Evolutionary conservation across 2,329 filamentous ascomycete genomes (phyloP), one percentile per base, ranked within the genome.

Genomic region (Calonectria ilicicola): DNA sequence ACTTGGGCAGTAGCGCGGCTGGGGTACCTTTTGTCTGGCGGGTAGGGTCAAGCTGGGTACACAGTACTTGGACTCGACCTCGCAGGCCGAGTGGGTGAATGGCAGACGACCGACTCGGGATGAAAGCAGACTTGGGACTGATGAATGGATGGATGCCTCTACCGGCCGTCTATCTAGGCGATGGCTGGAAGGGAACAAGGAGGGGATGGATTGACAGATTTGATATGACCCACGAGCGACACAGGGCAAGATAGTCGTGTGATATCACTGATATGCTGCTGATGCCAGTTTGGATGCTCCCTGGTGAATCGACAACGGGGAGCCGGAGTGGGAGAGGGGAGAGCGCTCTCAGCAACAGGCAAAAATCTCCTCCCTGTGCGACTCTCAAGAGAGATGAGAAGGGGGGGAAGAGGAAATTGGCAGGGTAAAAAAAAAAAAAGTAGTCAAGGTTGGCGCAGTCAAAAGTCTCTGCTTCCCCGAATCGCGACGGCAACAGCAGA

Each of bases 1-100:
- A 72, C 70, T 23, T 72, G 23, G 65, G 17, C 21, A 29, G 65
- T 68, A 68, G 65, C 47, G 70, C 23, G 21, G 32, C 21, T 10
- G 40, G 67, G 19, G 71, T 70, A 70, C 58, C 69, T 40, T 35
- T 51, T 42, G 46, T 46, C 44, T 38, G 15, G 27, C 21, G 69
- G 60, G 47, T 35, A 51, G 32, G 47, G 42, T 27, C n/a, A 26
- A 38, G 38, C 44, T 29, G 46, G 46, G 69, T 71, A 71, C 38
- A 38, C 44, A 32, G 46, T 71, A 71, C 69, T 46, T 71, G 27
- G 26, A 35, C 40, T 49, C 19, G 49, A 49, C 68, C 51, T 60
- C 29, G 27, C 62, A 65, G 53, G 56, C 21, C 19, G 47, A 64
- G 53, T 40, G 42, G 49, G 40, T 9, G 29, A n/a, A n/a, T 19